A percentile compares a stretch with the other conserved stretches of the same genome.
phyloP scores from a whole-genome alignment of 2,329 filamentous ascomycete genomes.

The Arthrobotrys conoides region DNA sequence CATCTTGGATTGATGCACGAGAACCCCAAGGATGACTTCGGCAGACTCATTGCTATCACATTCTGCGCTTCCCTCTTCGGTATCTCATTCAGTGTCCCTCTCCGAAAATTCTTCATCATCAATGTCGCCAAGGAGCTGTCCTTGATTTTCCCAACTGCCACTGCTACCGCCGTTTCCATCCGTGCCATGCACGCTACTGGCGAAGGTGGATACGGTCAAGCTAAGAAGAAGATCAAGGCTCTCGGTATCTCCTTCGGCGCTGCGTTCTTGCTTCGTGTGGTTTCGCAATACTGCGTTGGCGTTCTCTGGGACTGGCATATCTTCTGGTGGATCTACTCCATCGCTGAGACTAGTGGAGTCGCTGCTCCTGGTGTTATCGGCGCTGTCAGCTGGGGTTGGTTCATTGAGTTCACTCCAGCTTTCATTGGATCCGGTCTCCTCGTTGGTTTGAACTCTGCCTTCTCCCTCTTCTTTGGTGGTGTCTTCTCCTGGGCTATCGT shows the following conservation, averaged over 20 bases:
- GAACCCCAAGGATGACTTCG: conserved; percentile 72
- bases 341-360: conserved; percentile 41
- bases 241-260: conserved; percentile 70
- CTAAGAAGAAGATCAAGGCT: conserved; percentile 73
- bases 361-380: conserved; percentile 48
- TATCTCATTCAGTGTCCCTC: conserved; percentile 65
- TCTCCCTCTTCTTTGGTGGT: conserved; percentile 74
- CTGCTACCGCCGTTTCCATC: conserved; percentile 75
- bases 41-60: conserved; percentile 73
- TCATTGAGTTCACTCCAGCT: conserved; percentile 74
- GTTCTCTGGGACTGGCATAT: conserved; percentile 73
- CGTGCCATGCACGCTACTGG: conserved; percentile 73
- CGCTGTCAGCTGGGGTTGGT: conserved; percentile 69
- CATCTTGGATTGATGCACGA: conserved; percentile 71
- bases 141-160: conserved; percentile 74
- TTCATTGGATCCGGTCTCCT: conserved; percentile 75
- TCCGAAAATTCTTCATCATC: conserved; percentile 79
- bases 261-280: conserved; percentile 72
- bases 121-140: conserved; percentile 75
- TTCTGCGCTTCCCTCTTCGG: conserved; percentile 77
- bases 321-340: conserved; percentile 59
- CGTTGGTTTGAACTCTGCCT: conserved; percentile 73
- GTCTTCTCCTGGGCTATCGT: conserved; percentile 73
- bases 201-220: conserved; percentile 67
- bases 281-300: conserved; percentile 74